Percentiles rank a stretch among this genome's conserved stretches.
These are phyloP conservation scores for Stereum hirsutum DNA, from an alignment of 1,284 basidiomycete species.

Conservation along the genomic window DNA sequence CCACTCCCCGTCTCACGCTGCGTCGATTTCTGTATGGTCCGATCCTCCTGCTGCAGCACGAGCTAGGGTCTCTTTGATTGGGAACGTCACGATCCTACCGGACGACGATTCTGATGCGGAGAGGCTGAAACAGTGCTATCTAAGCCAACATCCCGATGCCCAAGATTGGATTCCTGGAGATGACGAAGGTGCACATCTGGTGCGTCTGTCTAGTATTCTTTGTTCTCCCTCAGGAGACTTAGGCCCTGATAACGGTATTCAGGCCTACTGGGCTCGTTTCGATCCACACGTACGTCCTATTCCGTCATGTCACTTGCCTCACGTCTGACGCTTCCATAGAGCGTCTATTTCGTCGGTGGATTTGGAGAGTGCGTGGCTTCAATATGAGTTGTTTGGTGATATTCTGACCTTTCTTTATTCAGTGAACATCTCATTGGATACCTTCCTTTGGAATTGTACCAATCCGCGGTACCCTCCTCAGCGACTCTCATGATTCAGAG, in stretches of 20 bases:
- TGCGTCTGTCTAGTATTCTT: slow-evolving; percentile 17
- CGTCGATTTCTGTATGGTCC: slow-evolving; percentile 44
- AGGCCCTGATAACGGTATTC: neutral
- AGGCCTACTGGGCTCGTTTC: slow-evolving; percentile 49
- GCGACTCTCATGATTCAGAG: no score
- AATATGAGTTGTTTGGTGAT: neutral
- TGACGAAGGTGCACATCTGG: slow-evolving; percentile 34
- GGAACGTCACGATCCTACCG: slow-evolving; percentile 36
- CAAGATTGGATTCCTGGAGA: slow-evolving; percentile 41
- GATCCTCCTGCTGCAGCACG: slow-evolving; percentile 30
- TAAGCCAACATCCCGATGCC: slow-evolving; percentile 40
- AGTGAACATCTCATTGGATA: slow-evolving; percentile 50
- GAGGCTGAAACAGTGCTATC: slow-evolving; percentile 31
- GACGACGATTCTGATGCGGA: slow-evolving; percentile 23
- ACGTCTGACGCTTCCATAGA: slow-evolving; percentile 18
- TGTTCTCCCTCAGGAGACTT: neutral
- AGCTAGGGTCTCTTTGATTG: slow-evolving; percentile 49
- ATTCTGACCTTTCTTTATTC: slow-evolving; percentile 2
- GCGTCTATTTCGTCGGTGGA: slow-evolving; percentile 58
- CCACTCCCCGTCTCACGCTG: slow-evolving; percentile 28
- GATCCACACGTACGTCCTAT: slow-evolving; percentile 34
- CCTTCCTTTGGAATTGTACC: slow-evolving; percentile 43
- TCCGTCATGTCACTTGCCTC: neutral
- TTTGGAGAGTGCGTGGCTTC: slow-evolving; percentile 43
- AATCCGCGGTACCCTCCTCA: slow-evolving; percentile 14